Evolutionary conservation across 371 early-diverging fungal species (phyloP).

Genomic region (Smittium mucronatum): DNA sequence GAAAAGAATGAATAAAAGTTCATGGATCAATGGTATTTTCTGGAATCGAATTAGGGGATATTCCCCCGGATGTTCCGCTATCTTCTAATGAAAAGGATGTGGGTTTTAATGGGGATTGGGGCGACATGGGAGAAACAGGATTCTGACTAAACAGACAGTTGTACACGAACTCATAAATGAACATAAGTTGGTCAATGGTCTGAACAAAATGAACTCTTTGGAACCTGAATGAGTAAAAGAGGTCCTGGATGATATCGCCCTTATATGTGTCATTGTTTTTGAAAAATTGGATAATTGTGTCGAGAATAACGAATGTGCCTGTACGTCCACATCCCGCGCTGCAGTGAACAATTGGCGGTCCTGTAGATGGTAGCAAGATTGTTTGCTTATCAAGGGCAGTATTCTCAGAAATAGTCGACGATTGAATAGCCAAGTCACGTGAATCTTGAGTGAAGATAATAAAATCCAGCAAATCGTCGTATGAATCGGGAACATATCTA

Average conservation of each 20-base stretch:
- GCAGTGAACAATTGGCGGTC: constrained; percentile 70
- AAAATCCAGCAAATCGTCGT: not conserved
- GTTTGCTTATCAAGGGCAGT: not conserved
- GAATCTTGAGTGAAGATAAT: not conserved
- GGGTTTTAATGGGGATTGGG: not conserved
- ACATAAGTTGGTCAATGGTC: constrained; percentile 20
- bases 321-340: constrained; percentile 97
- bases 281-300: constrained; percentile 40
- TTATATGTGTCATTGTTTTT: constrained; percentile 17
- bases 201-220: constrained; percentile 31
- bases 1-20: not conserved
- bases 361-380: not conserved
- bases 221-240: constrained; percentile 18
- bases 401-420: not conserved
- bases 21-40: not conserved
- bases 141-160: constrained; percentile 5
- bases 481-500: not conserved
- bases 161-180: constrained; percentile 22
- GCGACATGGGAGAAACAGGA: not conserved
- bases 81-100: not conserved
- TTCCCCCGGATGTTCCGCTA: not conserved
- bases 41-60: not conserved
- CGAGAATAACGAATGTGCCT: constrained; percentile 81
- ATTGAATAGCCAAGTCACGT: not conserved
- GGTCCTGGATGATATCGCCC: constrained; percentile 26